phyloP scores from a whole-genome alignment of 75 land plant species.

The Selaginella moellendorffii region DNA sequence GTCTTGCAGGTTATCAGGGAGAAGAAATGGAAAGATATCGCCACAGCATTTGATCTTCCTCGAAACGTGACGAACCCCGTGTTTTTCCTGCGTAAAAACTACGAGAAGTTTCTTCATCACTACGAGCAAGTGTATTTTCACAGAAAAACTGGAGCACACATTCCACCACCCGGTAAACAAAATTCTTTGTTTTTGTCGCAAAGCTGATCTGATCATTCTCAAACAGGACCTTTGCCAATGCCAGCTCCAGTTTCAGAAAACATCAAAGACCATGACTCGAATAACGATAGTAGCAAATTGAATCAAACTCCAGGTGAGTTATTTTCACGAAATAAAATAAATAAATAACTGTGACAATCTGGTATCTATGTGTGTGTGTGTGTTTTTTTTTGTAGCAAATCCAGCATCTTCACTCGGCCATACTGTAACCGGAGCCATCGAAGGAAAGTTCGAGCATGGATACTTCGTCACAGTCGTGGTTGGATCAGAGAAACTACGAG shows the following conservation, averaged over 20 bases:
- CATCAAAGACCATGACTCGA: no score
- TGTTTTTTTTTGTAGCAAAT: neutral
- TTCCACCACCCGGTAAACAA: neutral
- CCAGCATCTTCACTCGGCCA: conserved; percentile 12
- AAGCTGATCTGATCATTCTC: neutral
- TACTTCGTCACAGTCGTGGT: conserved; percentile 55
- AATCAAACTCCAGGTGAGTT: neutral
- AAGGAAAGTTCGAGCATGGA: conserved; percentile 73
- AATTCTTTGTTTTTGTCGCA: neutral
- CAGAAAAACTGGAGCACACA: neutral
- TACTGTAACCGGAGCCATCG: conserved; percentile 39
- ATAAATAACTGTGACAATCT: neutral
- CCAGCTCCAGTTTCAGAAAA: neutral
- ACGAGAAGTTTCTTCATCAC: neutral
- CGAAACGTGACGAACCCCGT: neutral
- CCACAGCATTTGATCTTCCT: neutral
- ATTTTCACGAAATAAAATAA: no score
- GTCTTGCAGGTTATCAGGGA: neutral
- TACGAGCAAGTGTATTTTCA: neutral
- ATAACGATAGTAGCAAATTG: neutral
- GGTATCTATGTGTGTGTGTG: neutral
- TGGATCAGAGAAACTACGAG: conserved; percentile 45
- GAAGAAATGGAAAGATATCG: neutral
- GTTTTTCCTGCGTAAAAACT: neutral
- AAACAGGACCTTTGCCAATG: neutral